phyloP scores from a whole-genome alignment of 1,284 basidiomycete genomes.

The Heterobasidion irregulare region DNA sequence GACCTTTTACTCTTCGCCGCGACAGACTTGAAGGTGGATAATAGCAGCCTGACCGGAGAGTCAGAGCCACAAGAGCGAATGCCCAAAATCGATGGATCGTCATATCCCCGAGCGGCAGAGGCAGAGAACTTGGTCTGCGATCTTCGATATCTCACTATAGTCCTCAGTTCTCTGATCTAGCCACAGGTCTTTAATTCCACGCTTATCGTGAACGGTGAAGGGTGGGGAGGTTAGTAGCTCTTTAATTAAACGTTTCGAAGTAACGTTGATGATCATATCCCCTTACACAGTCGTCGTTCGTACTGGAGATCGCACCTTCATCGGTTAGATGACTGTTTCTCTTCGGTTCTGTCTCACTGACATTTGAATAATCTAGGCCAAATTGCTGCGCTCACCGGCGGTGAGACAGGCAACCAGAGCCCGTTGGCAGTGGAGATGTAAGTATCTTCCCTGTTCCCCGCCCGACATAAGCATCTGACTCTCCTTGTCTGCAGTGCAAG shows the following conservation, averaged over 20 bases:
- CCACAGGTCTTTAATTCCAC: constrained; percentile 58
- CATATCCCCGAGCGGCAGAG: constrained; percentile 39
- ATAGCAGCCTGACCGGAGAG: constrained; percentile 63
- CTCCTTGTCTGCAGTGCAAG: constrained; percentile 28
- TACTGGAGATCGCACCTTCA: constrained; percentile 61
- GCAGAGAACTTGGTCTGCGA: constrained; percentile 51
- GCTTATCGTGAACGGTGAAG: constrained; percentile 60
- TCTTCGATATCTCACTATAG: not conserved
- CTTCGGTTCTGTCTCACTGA: constrained; percentile 5
- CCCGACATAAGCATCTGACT: not conserved
- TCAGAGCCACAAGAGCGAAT: constrained; percentile 59
- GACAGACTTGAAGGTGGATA: constrained; percentile 60
- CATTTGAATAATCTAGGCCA: constrained; percentile 30
- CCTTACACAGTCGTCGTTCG: constrained; percentile 43
- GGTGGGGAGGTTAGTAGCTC: constrained; percentile 46
- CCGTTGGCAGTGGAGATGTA: constrained; percentile 62
- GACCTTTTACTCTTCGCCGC: constrained; percentile 52
- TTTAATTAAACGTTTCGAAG: not conserved
- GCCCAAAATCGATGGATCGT: constrained; percentile 36
- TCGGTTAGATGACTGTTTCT: constrained; percentile 27
- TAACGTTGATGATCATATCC: not conserved
- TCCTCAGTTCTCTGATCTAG: not conserved
- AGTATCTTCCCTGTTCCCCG: not conserved
- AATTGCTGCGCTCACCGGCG: constrained; percentile 57
- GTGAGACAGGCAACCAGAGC: constrained; percentile 54